Evolutionary conservation across 108 stramenopile species (phyloP).

Genomic region (Cyclotella distinguenda): DNA sequence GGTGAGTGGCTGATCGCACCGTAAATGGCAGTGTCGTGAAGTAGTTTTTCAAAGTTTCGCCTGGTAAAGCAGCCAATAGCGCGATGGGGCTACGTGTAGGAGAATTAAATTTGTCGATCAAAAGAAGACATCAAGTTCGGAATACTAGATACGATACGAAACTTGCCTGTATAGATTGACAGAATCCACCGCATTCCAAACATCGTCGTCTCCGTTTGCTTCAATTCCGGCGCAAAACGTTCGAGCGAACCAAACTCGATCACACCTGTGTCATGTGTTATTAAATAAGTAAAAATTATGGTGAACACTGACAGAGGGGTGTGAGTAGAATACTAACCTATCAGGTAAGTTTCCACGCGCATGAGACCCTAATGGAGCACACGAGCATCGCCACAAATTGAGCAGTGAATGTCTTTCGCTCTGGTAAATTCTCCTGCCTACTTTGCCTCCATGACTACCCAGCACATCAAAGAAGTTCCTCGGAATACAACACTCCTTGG

Average conservation of each 20-base stretch:
- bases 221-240: slow-evolving; percentile 43
- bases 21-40: slow-evolving; percentile 49
- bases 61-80: slow-evolving; percentile 44
- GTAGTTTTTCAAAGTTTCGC: slow-evolving; percentile 36
- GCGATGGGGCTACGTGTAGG: slow-evolving; percentile 34
- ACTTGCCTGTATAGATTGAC: slow-evolving; percentile 47
- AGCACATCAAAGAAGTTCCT: slow-evolving; percentile 42
- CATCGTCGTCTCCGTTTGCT: slow-evolving; percentile 31
- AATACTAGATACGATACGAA: not conserved
- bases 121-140: not conserved
- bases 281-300: not conserved
- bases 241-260: slow-evolving; percentile 39
- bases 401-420: slow-evolving; percentile 38
- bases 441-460: slow-evolving; percentile 38
- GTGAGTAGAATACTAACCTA: not conserved
- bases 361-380: slow-evolving; percentile 29
- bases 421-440: slow-evolving; percentile 32
- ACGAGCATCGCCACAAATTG: slow-evolving; percentile 44
- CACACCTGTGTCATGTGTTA: slow-evolving; percentile 25
- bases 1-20: slow-evolving; percentile 44
- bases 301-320: too few relatives aligned
- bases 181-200: slow-evolving; percentile 42
- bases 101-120: not conserved
- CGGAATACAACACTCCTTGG: slow-evolving; percentile 46
- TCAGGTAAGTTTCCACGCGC: slow-evolving; percentile 41